Conservation (phyloP, 2,329 filamentous ascomycete species). For the Penicillium sp. region DNA sequence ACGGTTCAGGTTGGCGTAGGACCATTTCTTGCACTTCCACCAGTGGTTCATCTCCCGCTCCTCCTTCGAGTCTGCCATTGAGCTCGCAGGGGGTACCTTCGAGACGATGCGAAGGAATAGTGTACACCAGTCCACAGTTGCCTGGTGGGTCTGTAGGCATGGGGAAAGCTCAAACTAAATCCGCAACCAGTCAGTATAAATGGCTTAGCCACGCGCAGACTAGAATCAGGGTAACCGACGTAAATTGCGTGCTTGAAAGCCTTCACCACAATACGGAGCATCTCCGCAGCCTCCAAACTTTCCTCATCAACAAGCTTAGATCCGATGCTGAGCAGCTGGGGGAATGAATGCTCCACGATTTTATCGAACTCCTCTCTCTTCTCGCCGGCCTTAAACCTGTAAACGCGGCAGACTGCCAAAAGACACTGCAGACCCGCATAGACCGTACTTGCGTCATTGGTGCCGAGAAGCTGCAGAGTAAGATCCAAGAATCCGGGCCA, state of each 20-base stretch:
- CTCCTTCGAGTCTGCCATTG: constrained; percentile 74
- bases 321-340: constrained; percentile 80
- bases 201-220: constrained; percentile 17
- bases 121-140: constrained; percentile 93
- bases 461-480: constrained; percentile 82
- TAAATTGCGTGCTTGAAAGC: constrained; percentile 98
- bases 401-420: constrained; percentile 90
- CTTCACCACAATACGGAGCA: constrained; percentile 93
- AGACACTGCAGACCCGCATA: constrained; percentile 93
- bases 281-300: constrained; percentile 91
- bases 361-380: constrained; percentile 83
- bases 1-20: constrained; percentile 94
- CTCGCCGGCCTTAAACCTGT: constrained; percentile 86
- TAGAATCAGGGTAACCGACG: constrained; percentile 54
- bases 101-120: constrained; percentile 88
- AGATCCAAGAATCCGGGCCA: constrained; percentile 96
- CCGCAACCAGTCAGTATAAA: constrained; percentile 32
- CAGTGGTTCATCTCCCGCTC: constrained; percentile 94
- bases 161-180: constrained; percentile 78
- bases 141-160: constrained; percentile 73
- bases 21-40: constrained; percentile 99
- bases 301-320: constrained; percentile 86
- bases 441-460: constrained; percentile 80
- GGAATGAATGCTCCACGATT: constrained; percentile 89
- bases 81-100: constrained; percentile 75